A percentile compares a stretch with the other conserved stretches of the same genome.
These are phyloP conservation scores for Chrysanthemum makinoi DNA, from an alignment of 129 eudicot species.

Conservation along the genomic window DNA sequence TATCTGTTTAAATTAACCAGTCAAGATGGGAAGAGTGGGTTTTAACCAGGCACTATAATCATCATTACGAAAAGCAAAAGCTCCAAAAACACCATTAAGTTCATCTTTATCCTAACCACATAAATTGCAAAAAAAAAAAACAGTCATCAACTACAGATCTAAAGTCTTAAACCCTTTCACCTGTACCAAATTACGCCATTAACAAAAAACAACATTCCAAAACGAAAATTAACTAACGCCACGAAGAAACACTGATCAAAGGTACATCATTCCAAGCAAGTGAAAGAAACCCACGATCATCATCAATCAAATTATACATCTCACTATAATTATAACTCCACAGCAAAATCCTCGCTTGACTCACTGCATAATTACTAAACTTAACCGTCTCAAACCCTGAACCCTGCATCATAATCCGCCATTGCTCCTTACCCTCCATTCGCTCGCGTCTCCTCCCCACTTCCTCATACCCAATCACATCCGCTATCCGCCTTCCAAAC, in stretches of 20 bases:
- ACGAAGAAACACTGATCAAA: conserved; percentile 84
- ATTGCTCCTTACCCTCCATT: conserved; percentile 77
- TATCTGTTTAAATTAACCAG: too few species aligned
- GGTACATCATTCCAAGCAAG: conserved; percentile 89
- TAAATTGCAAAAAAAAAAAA: conserved; percentile 15
- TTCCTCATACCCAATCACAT: conserved; percentile 56
- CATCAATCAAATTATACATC: conserved; percentile 49
- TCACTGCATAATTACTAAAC: conserved; percentile 81
- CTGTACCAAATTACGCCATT: conserved; percentile 31
- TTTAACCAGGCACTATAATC: conserved; percentile 12
- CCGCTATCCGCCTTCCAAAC: conserved; percentile 71
- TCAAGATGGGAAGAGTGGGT: too few species aligned
- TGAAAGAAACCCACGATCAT: conserved; percentile 74
- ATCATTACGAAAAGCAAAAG: conserved; percentile 32
- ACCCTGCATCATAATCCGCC: conserved; percentile 63
- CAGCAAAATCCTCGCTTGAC: conserved; percentile 78
- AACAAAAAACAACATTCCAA: conserved; percentile 9
- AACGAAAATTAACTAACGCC: conserved; percentile 48
- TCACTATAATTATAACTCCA: conserved; percentile 90
- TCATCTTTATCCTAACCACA: conserved; percentile 19
- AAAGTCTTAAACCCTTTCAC: conserved; percentile 21
- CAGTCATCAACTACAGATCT: conserved; percentile 23
- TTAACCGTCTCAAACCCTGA: conserved; percentile 64
- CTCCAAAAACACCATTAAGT: conserved; percentile 36
- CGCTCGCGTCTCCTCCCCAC: conserved; percentile 55